A percentile compares a stretch with the other conserved stretches of the same genome.
Evolutionary conservation across 2,329 filamentous ascomycete species (phyloP).

Genomic region (Botrytis paeoniae): DNA sequence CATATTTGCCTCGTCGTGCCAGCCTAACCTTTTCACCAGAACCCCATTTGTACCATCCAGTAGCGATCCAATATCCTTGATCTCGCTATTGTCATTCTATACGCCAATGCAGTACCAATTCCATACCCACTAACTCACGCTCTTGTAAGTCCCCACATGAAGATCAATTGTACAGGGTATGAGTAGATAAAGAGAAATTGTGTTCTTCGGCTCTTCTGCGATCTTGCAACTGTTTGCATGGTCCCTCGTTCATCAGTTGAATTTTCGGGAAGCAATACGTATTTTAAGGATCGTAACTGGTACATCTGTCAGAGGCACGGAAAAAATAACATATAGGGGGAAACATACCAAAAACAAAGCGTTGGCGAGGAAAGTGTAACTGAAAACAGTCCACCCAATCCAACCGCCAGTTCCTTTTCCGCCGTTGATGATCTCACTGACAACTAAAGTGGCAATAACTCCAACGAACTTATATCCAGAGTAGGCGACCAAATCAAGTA

Average conservation of each 20-base stretch:
- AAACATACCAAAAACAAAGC: constrained; percentile 85
- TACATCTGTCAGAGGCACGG: not conserved
- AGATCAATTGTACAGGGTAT: constrained; percentile 87
- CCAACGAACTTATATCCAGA: constrained; percentile 98
- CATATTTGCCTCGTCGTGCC: not conserved
- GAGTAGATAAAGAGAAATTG: constrained; percentile 94
- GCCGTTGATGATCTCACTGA: constrained; percentile 74
- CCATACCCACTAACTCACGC: constrained; percentile 22
- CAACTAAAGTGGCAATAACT: constrained; percentile 81
- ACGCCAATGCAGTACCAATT: constrained; percentile 1
- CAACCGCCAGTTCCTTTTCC: constrained; percentile 82
- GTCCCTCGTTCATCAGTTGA: constrained; percentile 58
- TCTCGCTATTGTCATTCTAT: constrained; percentile 1
- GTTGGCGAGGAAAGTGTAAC: constrained; percentile 91
- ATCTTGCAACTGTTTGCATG: constrained; percentile 71
- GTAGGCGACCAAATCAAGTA: constrained; percentile 92
- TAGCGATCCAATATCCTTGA: constrained; percentile 3
- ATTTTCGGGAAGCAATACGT: constrained; percentile 87
- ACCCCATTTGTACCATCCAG: not conserved
- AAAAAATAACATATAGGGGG: not conserved
- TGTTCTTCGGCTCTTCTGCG: constrained; percentile 82
- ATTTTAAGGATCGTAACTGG: constrained; percentile 90
- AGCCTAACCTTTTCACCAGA: not conserved
- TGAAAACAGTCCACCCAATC: constrained; percentile 84
- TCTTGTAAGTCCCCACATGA: constrained; percentile 77